Evolutionary conservation across 2,329 filamentous ascomycete species (phyloP), one percentile per base, ranked within the genome.

Genomic region (Calycina herbarum): DNA sequence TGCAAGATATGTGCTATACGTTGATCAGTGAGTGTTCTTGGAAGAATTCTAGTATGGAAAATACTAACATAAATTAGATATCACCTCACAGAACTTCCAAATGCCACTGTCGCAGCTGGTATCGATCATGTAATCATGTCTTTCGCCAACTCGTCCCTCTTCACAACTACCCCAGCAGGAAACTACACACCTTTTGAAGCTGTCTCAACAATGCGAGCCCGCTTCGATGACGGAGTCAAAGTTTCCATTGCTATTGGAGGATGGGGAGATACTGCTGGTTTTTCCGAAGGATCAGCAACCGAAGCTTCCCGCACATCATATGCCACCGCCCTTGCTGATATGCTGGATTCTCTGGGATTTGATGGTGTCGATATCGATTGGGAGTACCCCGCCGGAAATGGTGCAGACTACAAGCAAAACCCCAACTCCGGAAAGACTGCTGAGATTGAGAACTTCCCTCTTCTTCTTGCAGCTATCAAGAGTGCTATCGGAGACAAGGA

Each of bases 211-310:
- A 66, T 71, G 62, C 54, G 68, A 59, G 62, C 67, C 10, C 61
- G 66, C 48, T 70, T 89, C 67, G 77, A 77, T 5, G 65, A 76
- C 0, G 80, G 79, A 29, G 87, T 88, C n/a, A 88, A 89, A 70
- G 77, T 93, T 27, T 83, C 89, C 79, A 82, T 93, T 35, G 89
- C 90, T 24, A 86, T 93, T 67, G 90, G 90, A 13, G 90, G 90
- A 62, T 93, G 90, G 90, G 89, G 89, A 0, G 88, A 92, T 66
- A 87, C 84, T 0, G 75, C 76, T 7, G 89, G 89, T 0, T 93
- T 91, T 71, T 82, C 83, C 0, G 75, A 74, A 8, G 88, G 83
- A 0, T 85, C 86, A 1, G 81, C 79, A 59, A 81, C 82, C 4
- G 79, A 83, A 0, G 70, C 76, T 4, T 83, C 81, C 0, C 83